These are phyloP conservation scores for Pythium volutum DNA, from an alignment of 352 stramenopile species.

Conservation along the genomic window DNA sequence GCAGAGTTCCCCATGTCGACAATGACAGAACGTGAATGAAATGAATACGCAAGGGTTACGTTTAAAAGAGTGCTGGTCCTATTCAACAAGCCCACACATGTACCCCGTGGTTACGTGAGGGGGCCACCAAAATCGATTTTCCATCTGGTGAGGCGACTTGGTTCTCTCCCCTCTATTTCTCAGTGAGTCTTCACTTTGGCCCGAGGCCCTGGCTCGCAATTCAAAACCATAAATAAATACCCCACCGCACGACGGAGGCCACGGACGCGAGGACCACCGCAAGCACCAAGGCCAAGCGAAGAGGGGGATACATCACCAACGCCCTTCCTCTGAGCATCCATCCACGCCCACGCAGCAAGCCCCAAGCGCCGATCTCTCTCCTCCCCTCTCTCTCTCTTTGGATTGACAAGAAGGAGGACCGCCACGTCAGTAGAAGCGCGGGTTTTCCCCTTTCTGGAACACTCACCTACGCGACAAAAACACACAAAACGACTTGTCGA, in stretches of 20 bases:
- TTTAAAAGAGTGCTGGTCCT: slow-evolving; percentile 2
- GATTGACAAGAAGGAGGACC: background rate
- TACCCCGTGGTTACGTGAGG: background rate
- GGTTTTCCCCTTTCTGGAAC: background rate
- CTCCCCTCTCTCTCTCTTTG: background rate
- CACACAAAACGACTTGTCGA: background rate
- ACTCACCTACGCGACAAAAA: too few species aligned
- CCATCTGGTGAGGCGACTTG: slow-evolving; percentile 12
- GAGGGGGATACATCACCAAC: background rate
- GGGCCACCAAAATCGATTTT: background rate
- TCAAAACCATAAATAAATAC: background rate
- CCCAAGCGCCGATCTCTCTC: too few species aligned
- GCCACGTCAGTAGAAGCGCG: background rate
- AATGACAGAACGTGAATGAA: background rate
- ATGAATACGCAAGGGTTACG: background rate
- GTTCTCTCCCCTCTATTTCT: slow-evolving; percentile 11
- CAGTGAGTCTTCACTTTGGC: slow-evolving; percentile 15
- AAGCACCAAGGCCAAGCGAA: background rate
- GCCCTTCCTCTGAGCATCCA: background rate
- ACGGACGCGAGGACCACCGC: background rate
- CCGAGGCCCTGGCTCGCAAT: background rate
- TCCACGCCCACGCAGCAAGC: background rate
- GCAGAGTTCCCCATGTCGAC: background rate
- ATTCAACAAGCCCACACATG: too few species aligned
- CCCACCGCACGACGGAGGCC: slow-evolving; percentile 5